Evolutionary conservation across 1,284 basidiomycete genomes (phyloP).

Genomic region (Uromyces viciae-fabae): DNA sequence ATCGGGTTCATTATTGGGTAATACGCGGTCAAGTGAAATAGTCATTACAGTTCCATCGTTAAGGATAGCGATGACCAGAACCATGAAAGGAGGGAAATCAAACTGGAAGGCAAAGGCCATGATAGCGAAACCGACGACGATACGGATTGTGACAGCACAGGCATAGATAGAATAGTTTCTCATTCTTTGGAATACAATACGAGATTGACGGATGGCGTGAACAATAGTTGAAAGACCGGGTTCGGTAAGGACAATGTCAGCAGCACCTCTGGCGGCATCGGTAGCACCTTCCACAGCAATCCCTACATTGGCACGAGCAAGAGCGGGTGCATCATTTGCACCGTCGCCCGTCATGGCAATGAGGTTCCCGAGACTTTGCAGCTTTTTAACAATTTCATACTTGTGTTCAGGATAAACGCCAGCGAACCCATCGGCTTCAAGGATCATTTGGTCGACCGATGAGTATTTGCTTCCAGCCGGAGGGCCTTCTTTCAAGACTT

Average conservation of each 20-base stretch:
- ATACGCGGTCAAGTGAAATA: constrained; percentile 89
- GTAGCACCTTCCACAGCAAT: constrained; percentile 88
- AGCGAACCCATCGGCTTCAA: constrained; percentile 78
- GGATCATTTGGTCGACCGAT: constrained; percentile 74
- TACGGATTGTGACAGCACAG: constrained; percentile 45
- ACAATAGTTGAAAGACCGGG: constrained; percentile 95
- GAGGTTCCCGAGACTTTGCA: constrained; percentile 68
- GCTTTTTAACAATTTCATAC: constrained; percentile 72
- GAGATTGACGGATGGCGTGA: constrained; percentile 89
- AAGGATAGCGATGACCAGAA: constrained; percentile 74
- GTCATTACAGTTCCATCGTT: constrained; percentile 72
- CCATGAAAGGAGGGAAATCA: constrained; percentile 47
- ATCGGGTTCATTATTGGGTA: constrained; percentile 80
- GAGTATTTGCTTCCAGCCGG: constrained; percentile 70
- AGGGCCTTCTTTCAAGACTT: constrained; percentile 88
- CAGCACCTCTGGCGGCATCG: constrained; percentile 88
- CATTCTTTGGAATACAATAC: constrained; percentile 97
- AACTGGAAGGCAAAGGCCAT: constrained; percentile 45
- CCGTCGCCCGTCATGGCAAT: constrained; percentile 69
- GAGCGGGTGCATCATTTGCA: constrained; percentile 90
- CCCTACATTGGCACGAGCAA: constrained; percentile 62
- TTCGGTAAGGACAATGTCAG: constrained; percentile 90
- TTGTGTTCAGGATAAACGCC: constrained; percentile 73
- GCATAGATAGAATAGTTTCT: constrained; percentile 78
- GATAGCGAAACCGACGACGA: constrained; percentile 46